Percentiles rank a stretch among this genome's conserved stretches.
Evolutionary conservation across 306 rosid genomes (phyloP).

Genomic region (Myrica gale): DNA sequence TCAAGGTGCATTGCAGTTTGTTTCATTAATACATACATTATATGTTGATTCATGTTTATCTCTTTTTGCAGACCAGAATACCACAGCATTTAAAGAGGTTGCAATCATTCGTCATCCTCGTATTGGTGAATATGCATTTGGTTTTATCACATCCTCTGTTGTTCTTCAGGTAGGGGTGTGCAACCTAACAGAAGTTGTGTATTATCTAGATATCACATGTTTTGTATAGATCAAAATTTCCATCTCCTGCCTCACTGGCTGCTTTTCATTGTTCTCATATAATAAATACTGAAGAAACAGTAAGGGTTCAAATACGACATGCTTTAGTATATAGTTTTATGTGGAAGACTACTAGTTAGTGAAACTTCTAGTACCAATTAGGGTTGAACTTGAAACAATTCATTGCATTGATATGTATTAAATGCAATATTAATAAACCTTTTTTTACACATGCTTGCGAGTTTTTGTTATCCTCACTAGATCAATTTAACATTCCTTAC

Average conservation of each 20-base stretch:
- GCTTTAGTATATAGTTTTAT: neutral
- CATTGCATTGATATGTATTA: too few relatives aligned
- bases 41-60: neutral
- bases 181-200: neutral
- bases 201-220: neutral
- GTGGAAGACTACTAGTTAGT: neutral
- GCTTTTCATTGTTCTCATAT: neutral
- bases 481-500: too few relatives aligned
- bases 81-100: slow-evolving; percentile 57
- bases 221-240: neutral
- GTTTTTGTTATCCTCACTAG: too few relatives aligned
- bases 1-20: too few relatives aligned
- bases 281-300: neutral
- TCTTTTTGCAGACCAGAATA: slow-evolving; percentile 43
- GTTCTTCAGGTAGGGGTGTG: slow-evolving; percentile 41
- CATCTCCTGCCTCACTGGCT: neutral
- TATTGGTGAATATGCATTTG: slow-evolving; percentile 55
- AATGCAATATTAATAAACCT: too few relatives aligned
- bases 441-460: too few relatives aligned
- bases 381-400: too few relatives aligned
- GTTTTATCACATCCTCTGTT: slow-evolving; percentile 53
- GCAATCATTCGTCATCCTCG: slow-evolving; percentile 58
- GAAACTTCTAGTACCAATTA: neutral
- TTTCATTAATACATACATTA: too few relatives aligned
- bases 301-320: neutral